phyloP scores from a whole-genome alignment of 73 alveolate species.

The Paramecium octaurelia region DNA sequence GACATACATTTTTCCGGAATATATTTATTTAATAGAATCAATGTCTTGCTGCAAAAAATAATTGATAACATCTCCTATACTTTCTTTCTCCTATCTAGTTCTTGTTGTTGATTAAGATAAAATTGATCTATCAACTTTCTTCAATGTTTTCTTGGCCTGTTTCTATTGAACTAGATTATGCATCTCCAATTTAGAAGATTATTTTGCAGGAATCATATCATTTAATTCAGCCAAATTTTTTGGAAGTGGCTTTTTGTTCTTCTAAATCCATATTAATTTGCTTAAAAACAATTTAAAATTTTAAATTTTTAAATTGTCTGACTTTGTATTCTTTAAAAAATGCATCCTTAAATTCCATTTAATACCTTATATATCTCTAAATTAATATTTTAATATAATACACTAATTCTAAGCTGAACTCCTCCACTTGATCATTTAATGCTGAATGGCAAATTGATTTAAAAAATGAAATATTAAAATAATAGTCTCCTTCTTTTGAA shows the following conservation, averaged over 20 bases:
- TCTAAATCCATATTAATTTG: not conserved
- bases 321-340: not conserved
- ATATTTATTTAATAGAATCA: not conserved
- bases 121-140: not conserved
- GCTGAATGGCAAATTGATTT: not conserved
- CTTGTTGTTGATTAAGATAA: not conserved
- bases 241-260: not conserved
- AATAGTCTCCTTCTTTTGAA: not conserved
- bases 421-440: not conserved
- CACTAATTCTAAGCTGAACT: not conserved
- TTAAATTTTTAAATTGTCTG: not conserved
- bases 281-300: not conserved
- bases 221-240: not conserved
- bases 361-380: not conserved
- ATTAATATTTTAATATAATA: not conserved
- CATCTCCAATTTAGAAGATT: not conserved
- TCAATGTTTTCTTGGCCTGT: not conserved
- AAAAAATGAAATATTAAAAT: conserved; percentile 5
- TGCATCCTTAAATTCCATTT: not conserved
- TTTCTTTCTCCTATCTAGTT: not conserved
- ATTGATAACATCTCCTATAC: not conserved
- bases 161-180: not conserved
- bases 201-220: not conserved
- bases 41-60: not conserved
- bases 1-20: not conserved